Evolutionary conservation across 2,329 filamentous ascomycete genomes (phyloP).

Genomic region (Aspergillus sp.): DNA sequence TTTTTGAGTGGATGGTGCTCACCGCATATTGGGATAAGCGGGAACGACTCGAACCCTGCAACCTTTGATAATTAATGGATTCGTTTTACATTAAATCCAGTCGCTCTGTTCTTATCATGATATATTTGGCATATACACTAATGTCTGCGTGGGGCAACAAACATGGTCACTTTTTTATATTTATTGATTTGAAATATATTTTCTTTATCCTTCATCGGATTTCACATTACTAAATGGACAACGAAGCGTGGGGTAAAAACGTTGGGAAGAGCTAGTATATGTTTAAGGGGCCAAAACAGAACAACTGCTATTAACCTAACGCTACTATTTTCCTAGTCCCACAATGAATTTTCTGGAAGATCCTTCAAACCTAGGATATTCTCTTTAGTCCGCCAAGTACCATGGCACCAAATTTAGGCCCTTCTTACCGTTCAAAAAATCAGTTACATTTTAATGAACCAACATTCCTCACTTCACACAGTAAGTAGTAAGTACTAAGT

Average conservation of each 20-base stretch:
- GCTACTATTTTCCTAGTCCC: not conserved
- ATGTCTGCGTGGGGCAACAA: too few relatives aligned
- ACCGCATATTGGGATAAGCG: not conserved
- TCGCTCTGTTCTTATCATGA: not conserved
- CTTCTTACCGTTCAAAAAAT: not conserved
- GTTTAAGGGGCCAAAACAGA: not conserved
- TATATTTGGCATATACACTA: too few relatives aligned
- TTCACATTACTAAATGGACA: too few relatives aligned
- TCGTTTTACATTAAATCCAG: too few relatives aligned
- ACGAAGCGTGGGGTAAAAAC: too few relatives aligned
- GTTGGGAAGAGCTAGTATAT: not conserved
- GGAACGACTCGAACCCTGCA: not conserved
- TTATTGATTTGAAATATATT: too few relatives aligned
- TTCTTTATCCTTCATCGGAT: too few relatives aligned
- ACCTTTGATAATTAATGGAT: not conserved
- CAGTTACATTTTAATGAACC: not conserved
- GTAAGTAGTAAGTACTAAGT: not conserved
- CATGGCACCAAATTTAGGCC: not conserved
- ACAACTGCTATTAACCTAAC: not conserved
- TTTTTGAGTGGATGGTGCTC: not conserved
- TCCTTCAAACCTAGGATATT: not conserved
- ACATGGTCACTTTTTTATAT: too few relatives aligned
- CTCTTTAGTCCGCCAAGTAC: not conserved
- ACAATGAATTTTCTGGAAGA: constrained; percentile 1
- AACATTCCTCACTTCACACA: not conserved